Conservation (phyloP, 805 yeast species). For the Schwanniomyces occidentalis region DNA sequence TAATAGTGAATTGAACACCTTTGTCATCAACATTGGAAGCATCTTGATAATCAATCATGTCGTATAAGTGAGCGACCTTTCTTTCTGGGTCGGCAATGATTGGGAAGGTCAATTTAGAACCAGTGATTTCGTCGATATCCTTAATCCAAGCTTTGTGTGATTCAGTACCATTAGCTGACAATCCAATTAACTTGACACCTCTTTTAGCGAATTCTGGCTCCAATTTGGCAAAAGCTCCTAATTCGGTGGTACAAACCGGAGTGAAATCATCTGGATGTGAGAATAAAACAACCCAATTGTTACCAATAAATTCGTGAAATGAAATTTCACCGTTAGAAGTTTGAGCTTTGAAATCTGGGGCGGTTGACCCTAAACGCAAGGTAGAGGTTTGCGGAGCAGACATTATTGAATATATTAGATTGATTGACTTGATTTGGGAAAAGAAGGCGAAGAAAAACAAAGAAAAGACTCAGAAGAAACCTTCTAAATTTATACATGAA, state of each 20-base stretch:
- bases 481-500: slow-evolving; percentile 2
- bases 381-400: slow-evolving; percentile 15
- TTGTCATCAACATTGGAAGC: slow-evolving; percentile 64
- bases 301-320: slow-evolving; percentile 85
- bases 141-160: slow-evolving; percentile 84
- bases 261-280: slow-evolving; percentile 97
- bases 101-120: slow-evolving; percentile 79
- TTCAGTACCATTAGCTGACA: slow-evolving; percentile 81
- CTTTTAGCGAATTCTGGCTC: slow-evolving; percentile 87
- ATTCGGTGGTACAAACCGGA: slow-evolving; percentile 95
- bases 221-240: slow-evolving; percentile 89
- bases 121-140: slow-evolving; percentile 86
- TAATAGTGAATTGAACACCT: slow-evolving; percentile 82
- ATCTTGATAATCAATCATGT: slow-evolving; percentile 72
- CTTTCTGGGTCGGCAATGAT: slow-evolving; percentile 86
- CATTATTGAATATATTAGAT: too few relatives aligned
- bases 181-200: slow-evolving; percentile 84
- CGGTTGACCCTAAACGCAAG: slow-evolving; percentile 74
- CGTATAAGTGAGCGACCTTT: slow-evolving; percentile 71
- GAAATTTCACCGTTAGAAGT: slow-evolving; percentile 81
- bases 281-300: slow-evolving; percentile 85
- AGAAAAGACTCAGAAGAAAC: not conserved
- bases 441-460: too few relatives aligned
- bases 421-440: slow-evolving; percentile 1
- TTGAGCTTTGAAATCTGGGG: slow-evolving; percentile 85